Conservation (phyloP, 768 basidiomycete genomes). For the Amanita muscaria region DNA sequence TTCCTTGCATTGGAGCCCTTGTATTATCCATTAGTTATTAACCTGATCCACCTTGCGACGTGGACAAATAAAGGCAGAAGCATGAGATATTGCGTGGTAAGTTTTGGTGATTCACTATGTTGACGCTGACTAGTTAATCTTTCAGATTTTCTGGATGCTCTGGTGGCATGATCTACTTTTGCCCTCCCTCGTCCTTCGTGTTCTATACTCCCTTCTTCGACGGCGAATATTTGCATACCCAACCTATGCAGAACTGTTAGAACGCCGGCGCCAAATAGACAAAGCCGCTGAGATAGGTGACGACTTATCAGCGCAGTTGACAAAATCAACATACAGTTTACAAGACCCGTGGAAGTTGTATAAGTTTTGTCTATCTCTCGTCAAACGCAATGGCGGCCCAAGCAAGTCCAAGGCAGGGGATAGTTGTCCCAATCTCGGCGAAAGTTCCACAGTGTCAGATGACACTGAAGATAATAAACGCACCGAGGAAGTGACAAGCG, state of each 20-base stretch:
- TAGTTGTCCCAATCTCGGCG: not conserved
- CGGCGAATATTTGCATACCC: conserved; percentile 47
- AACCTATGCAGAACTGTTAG: conserved; percentile 41
- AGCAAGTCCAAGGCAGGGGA: conserved; percentile 11
- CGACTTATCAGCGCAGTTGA: conserved; percentile 37
- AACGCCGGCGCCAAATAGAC: conserved; percentile 38
- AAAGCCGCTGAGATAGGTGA: conserved; percentile 46
- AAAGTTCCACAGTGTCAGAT: not conserved
- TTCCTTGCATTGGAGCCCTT: conserved; percentile 44
- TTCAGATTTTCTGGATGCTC: conserved; percentile 51
- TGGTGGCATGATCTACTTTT: conserved; percentile 54
- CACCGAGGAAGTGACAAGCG: conserved; percentile 34
- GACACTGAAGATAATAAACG: conserved; percentile 22
- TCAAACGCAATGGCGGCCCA: conserved; percentile 22
- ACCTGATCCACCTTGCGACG: conserved; percentile 36
- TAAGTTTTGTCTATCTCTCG: conserved; percentile 26
- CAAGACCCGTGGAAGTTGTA: conserved; percentile 48
- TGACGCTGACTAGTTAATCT: conserved; percentile 1
- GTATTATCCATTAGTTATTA: conserved; percentile 36
- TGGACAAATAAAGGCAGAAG: conserved; percentile 48
- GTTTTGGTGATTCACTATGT: conserved; percentile 15
- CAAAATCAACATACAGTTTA: conserved; percentile 36
- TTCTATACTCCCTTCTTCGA: conserved; percentile 40
- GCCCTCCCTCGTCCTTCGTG: conserved; percentile 38
- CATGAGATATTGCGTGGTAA: conserved; percentile 39